These are phyloP conservation scores for Ogataea zsoltii DNA, from an alignment of 805 yeast species.

Conservation along the genomic window DNA sequence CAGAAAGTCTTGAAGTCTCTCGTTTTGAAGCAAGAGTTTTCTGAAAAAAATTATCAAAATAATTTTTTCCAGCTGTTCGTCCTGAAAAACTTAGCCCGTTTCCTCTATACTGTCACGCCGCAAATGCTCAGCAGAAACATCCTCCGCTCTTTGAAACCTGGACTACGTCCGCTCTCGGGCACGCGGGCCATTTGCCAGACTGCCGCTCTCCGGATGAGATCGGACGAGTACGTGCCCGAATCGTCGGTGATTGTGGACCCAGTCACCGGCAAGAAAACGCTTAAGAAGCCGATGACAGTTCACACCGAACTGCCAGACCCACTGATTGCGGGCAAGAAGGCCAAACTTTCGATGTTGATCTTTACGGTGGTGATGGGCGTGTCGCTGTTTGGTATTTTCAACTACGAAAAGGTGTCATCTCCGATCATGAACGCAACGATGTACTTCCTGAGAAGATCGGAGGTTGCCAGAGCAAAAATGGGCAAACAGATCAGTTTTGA, in stretches of 20 bases:
- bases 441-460: slow-evolving; percentile 79
- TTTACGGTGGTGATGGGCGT: slow-evolving; percentile 57
- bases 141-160: not conserved
- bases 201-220: slow-evolving; percentile 3
- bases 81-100: no score
- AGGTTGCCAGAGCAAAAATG: slow-evolving; percentile 56
- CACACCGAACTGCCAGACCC: slow-evolving; percentile 86
- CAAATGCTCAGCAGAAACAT: no score
- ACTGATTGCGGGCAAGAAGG: slow-evolving; percentile 50
- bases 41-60: no score
- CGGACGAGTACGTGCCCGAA: slow-evolving; percentile 24
- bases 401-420: slow-evolving; percentile 89
- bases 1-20: no score
- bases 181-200: not conserved
- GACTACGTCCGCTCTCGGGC: not conserved
- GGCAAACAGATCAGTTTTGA: slow-evolving; percentile 79
- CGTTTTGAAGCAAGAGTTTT: no score
- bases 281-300: slow-evolving; percentile 54
- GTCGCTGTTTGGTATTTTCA: slow-evolving; percentile 69
- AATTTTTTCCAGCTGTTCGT: no score
- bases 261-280: slow-evolving; percentile 21
- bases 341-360: slow-evolving; percentile 52
- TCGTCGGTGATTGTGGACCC: slow-evolving; percentile 23
- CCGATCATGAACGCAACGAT: slow-evolving; percentile 87
- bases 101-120: no score